phyloP scores from a whole-genome alignment of 2,329 filamentous ascomycete species.

The Tolypocladium amazonense region DNA sequence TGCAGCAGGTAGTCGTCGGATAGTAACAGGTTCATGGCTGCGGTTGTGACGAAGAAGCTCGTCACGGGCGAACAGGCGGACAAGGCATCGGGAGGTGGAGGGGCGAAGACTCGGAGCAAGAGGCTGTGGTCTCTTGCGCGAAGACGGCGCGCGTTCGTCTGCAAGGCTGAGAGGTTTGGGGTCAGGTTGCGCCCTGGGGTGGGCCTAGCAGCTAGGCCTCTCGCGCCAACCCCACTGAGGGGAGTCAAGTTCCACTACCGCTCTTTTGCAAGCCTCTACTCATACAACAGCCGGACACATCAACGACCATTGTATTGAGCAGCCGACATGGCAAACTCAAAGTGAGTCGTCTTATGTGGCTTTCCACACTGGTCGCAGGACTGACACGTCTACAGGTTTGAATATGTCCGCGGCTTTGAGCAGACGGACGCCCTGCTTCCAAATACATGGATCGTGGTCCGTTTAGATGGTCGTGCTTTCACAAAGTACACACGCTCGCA shows the following conservation, averaged over 20 bases:
- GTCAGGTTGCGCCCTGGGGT: not conserved
- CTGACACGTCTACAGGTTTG: constrained; percentile 50
- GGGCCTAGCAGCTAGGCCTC: not conserved
- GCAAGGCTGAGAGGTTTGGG: constrained; percentile 21
- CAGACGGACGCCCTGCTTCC: constrained; percentile 68
- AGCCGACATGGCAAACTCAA: constrained; percentile 44
- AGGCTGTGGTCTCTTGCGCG: constrained; percentile 4
- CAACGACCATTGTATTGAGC: not conserved
- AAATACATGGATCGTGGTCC: constrained; percentile 92
- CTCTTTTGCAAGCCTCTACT: not conserved
- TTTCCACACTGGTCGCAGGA: not conserved
- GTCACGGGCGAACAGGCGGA: constrained; percentile 4
- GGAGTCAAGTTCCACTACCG: not conserved
- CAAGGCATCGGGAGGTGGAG: not conserved
- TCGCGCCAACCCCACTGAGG: constrained; percentile 1
- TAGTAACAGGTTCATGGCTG: constrained; percentile 46
- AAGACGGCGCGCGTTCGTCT: constrained; percentile 4
- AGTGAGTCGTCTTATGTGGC: constrained; percentile 22
- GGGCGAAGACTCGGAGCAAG: not conserved
- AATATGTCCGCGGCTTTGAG: constrained; percentile 90
- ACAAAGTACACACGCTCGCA: constrained; percentile 55
- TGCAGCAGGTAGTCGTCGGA: constrained; percentile 55
- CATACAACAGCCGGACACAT: not conserved
- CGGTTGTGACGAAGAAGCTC: constrained; percentile 3
- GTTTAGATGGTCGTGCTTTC: constrained; percentile 89